Evolutionary conservation across 2,329 filamentous ascomycete species (phyloP), one percentile per base, ranked within the genome.

Genomic region (Talaromyces verruculosus): DNA sequence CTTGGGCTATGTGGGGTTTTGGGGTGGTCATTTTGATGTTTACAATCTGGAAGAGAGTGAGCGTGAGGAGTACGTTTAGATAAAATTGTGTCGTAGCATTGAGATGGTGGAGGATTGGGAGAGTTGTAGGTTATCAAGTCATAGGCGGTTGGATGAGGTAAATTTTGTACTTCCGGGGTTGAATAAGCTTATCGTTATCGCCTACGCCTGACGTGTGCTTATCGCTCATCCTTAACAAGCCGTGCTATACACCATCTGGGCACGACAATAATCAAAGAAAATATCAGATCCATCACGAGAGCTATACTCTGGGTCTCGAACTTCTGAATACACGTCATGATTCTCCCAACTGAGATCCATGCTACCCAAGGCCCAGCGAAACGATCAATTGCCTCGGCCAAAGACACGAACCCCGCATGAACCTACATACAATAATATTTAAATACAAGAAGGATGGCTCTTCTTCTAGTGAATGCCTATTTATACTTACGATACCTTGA

Each of bases 1-100:
- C 80, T 69, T 88, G 84, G 0, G 87, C 88, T 10, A 86, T 78
- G 69, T 83, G 75, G 57, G 67, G 72, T 74, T 66, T 73, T 63
- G 57, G 17, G 6, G 61, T 33, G n/a, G 66, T 45, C 66, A 69
- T 69, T 57, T 58, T 58, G 25, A 30, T 19, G 11, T 17, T 39
- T 25, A 7, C 8, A 6, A 17, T 22, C 11, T 15, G 15, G 1
- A 33, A 2, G 5, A 22, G 17, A 15, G 13, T 17, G 5, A 28
- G 45, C 15, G n/a, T 15, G 10, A 6, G 28, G 47, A 51, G 4
- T 8, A 10, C 8, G 11, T 1, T 45, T 4, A n/a, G 7, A 35
- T 25, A 15, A 51, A 11, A 30, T 15, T 4, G 33, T 39, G 10
- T 25, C 15, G 33, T 19, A 10, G 6, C 28, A 53, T 30, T 53